Conservation (phyloP, 179 eudicot genomes). For the Actinidia chinensis region DNA sequence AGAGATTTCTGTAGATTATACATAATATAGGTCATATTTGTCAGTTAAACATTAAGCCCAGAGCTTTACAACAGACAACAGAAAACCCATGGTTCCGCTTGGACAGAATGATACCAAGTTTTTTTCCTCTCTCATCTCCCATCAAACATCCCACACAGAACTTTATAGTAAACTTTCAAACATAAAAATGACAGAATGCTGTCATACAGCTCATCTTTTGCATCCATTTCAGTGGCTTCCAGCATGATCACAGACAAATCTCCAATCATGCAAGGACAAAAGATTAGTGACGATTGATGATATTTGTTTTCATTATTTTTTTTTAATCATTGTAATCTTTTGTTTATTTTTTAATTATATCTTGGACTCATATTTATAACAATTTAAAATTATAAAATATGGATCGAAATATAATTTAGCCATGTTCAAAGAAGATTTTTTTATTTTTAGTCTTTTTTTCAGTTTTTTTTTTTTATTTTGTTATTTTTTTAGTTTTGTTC, state of each 20-base stretch:
- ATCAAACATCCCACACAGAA: background rate
- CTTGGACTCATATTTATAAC: too few species aligned
- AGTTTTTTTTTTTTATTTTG: too few species aligned
- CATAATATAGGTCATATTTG: background rate
- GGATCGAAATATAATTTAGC: too few species aligned
- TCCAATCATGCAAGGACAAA: constrained; percentile 9
- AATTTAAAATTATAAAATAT: too few species aligned
- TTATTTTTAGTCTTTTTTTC: too few species aligned
- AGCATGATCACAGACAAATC: constrained; percentile 1
- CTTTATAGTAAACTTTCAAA: background rate
- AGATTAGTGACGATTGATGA: background rate
- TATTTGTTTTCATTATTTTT: too few species aligned
- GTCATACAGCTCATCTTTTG: background rate
- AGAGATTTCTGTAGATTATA: constrained; percentile 71
- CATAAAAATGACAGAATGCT: background rate
- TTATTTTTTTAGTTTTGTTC: too few species aligned
- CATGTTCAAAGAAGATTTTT: too few species aligned
- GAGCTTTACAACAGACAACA: background rate
- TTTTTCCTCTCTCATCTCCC: constrained; percentile 4
- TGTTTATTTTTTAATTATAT: too few species aligned
- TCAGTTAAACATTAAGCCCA: constrained; percentile 2
- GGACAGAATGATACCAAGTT: background rate
- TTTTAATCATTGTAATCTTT: too few species aligned
- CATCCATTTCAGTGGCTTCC: background rate
- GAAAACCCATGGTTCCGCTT: constrained; percentile 2